phyloP scores from a whole-genome alignment of 2,329 filamentous ascomycete genomes.

The Cladophialophora yegresii region DNA sequence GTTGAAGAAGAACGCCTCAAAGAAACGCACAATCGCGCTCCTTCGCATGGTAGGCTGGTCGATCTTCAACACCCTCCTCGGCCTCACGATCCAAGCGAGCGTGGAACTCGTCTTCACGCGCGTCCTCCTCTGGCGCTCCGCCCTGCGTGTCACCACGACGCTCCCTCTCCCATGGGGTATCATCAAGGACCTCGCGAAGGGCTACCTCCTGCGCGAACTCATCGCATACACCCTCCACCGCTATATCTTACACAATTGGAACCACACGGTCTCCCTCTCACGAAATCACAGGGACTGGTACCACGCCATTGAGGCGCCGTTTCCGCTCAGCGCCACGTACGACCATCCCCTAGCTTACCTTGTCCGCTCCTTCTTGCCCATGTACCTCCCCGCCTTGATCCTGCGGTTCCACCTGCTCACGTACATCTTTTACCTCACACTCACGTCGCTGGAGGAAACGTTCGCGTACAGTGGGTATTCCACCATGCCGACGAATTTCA shows the following conservation, averaged over 20 bases:
- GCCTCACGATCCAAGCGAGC: conserved; percentile 56
- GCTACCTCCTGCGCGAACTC: conserved; percentile 61
- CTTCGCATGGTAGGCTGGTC: conserved; percentile 57
- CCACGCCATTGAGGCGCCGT: conserved; percentile 53
- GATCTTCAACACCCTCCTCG: conserved; percentile 58
- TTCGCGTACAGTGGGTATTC: conserved; percentile 64
- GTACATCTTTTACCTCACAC: conserved; percentile 56
- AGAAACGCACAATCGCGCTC: conserved; percentile 38
- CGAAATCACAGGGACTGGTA: conserved; percentile 57
- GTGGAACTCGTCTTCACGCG: conserved; percentile 60
- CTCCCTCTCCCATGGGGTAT: conserved; percentile 66
- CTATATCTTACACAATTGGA: conserved; percentile 62
- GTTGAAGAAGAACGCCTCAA: conserved; percentile 45
- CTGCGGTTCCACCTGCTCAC: conserved; percentile 64
- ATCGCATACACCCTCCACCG: conserved; percentile 76
- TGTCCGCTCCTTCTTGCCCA: conserved; percentile 57
- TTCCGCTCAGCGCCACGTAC: conserved; percentile 60
- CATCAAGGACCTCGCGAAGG: conserved; percentile 56
- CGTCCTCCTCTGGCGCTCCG: conserved; percentile 56
- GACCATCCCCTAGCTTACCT: conserved; percentile 62
- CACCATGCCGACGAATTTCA: conserved; percentile 58
- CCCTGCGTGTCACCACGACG: conserved; percentile 59
- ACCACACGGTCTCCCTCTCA: conserved; percentile 36
- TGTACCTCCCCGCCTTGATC: conserved; percentile 58
- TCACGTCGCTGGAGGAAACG: conserved; percentile 61